phyloP scores from a whole-genome alignment of 179 eudicot genomes.

The Kewa caespitosa region DNA sequence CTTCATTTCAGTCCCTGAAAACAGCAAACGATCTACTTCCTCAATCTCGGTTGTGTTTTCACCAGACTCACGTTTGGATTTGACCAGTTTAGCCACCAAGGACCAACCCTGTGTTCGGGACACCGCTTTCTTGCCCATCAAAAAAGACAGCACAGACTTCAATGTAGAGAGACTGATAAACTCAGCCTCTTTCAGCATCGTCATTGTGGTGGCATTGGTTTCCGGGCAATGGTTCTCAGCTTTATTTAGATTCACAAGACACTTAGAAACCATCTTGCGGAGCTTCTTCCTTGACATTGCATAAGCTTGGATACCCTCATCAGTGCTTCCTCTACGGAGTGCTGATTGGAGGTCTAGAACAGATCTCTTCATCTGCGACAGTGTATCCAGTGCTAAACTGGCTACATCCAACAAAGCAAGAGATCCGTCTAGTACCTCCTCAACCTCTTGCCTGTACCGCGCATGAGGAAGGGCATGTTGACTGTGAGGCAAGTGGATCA shows the following conservation, averaged over 20 bases:
- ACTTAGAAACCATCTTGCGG: slow-evolving; percentile 25
- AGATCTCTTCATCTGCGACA: slow-evolving; percentile 19
- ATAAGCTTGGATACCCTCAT: background rate
- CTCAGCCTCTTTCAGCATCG: slow-evolving; percentile 27
- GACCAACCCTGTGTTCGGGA: slow-evolving; percentile 32
- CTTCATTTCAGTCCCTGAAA: background rate
- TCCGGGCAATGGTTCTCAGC: slow-evolving; percentile 2
- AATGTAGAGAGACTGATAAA: slow-evolving; percentile 14
- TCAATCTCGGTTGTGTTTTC: slow-evolving; percentile 21
- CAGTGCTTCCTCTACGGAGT: slow-evolving; percentile 24
- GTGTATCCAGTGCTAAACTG: slow-evolving; percentile 10
- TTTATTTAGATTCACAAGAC: slow-evolving; percentile 24
- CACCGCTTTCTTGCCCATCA: slow-evolving; percentile 27
- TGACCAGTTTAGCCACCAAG: slow-evolving; percentile 23
- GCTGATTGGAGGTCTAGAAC: slow-evolving; percentile 28
- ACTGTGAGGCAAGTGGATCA: slow-evolving; percentile 20
- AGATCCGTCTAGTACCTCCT: slow-evolving; percentile 24
- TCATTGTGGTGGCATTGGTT: background rate
- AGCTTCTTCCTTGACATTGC: slow-evolving; percentile 24
- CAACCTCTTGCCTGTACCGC: slow-evolving; percentile 1
- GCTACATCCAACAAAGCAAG: slow-evolving; percentile 23
- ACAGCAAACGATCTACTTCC: slow-evolving; percentile 13
- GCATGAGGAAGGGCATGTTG: slow-evolving; percentile 19
- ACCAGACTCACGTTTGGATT: slow-evolving; percentile 19
- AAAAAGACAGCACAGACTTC: slow-evolving; percentile 21